phyloP scores from a whole-genome alignment of 257 asterid genomes.

The Solanum lignicaule region DNA sequence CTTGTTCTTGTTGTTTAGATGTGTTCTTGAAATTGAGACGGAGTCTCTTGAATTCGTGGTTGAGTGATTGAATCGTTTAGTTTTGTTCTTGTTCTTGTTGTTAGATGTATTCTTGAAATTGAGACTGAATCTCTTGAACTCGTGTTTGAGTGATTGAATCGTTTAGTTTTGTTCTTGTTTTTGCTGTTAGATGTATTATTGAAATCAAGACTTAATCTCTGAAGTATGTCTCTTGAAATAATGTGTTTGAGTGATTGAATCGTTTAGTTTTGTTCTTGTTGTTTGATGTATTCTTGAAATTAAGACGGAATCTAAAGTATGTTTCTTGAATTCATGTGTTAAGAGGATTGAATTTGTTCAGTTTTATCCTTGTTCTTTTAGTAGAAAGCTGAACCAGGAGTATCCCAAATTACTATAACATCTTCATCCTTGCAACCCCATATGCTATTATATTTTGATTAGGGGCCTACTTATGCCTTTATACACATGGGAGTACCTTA shows the following conservation, averaged over 20 bases:
- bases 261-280: background rate
- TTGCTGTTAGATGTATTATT: background rate
- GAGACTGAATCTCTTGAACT: background rate
- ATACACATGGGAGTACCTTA: background rate
- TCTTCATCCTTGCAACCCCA: background rate
- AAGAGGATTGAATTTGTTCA: background rate
- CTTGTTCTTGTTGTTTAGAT: background rate
- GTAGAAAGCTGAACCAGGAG: background rate
- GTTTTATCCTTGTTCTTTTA: background rate
- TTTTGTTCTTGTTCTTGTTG: background rate
- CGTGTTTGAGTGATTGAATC: background rate
- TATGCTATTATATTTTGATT: background rate
- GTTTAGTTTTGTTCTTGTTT: background rate
- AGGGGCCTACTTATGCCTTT: background rate
- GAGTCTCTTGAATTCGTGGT: background rate
- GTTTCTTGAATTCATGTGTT: background rate
- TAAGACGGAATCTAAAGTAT: background rate
- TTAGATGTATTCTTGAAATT: background rate
- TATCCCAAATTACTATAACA: background rate
- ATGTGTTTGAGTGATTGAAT: background rate
- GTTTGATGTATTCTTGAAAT: background rate
- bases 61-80: background rate
- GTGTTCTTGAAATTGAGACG: too few relatives aligned
- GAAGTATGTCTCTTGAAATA: background rate
- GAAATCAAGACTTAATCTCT: background rate